Percentiles rank a stretch among this genome's conserved stretches.
Evolutionary conservation across 2,329 filamentous ascomycete genomes (phyloP).

Genomic region (Colletotrichum zoysiae): DNA sequence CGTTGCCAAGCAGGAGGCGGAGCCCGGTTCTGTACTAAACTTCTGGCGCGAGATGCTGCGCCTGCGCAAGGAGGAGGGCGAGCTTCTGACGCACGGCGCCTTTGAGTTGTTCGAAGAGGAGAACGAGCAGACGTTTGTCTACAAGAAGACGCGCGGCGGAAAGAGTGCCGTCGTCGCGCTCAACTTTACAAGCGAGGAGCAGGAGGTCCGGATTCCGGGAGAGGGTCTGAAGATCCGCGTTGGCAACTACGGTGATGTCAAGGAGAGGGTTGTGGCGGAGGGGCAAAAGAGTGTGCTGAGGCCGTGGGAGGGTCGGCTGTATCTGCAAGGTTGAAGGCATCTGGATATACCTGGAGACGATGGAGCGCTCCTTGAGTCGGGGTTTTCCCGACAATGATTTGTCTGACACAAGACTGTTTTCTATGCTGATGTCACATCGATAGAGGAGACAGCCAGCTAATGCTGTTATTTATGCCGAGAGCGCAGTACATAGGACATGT

Average conservation of each 20-base stretch:
- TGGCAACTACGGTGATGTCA: constrained; percentile 49
- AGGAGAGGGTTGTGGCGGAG: constrained; percentile 26
- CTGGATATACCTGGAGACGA: constrained; percentile 8
- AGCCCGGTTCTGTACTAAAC: constrained; percentile 63
- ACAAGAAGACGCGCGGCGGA: constrained; percentile 53
- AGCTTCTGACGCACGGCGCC: constrained; percentile 72
- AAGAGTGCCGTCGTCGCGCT: constrained; percentile 51
- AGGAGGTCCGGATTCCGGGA: constrained; percentile 44
- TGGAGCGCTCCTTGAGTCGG: too few relatives aligned
- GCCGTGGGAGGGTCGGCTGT: constrained; percentile 53
- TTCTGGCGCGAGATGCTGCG: constrained; percentile 71
- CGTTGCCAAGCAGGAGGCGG: constrained; percentile 60
- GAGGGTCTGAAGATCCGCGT: constrained; percentile 44
- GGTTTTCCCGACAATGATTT: too few relatives aligned
- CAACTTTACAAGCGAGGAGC: constrained; percentile 54
- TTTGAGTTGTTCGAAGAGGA: constrained; percentile 65
- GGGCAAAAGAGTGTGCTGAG: constrained; percentile 44
- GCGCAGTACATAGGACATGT: neutral
- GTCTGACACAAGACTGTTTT: neutral
- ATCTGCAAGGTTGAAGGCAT: constrained; percentile 43
- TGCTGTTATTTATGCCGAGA: neutral
- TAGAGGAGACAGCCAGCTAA: neutral
- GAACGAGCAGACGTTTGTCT: constrained; percentile 60
- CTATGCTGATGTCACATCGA: neutral
- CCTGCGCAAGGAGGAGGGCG: constrained; percentile 67